Base-by-base conservation (phyloP, 306 rosid species). In the Adenanthera pavonina region DNA sequence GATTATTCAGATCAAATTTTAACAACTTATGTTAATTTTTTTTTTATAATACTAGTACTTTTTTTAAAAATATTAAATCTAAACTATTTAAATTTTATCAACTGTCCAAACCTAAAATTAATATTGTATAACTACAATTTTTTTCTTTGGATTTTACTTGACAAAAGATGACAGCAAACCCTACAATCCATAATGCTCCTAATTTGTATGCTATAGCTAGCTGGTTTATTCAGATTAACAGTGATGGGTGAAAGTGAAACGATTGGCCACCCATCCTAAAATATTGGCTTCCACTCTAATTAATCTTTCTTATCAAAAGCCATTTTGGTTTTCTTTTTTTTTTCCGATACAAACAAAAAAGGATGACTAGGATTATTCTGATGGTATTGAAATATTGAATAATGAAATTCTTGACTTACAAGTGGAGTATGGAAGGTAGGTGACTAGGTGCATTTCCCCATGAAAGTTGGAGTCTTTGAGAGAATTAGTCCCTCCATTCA, bases 191-290 rank as follows among this genome's bases (percentile, higher is more conserved):
- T 2, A 64, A 33, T 20, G 73, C 53, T 19, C 73, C 53, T 43
- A 68, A 8, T n/a, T 25, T 40, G 13, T 68, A 17, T 43, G 34
- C 43, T 43, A 36, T 35, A 10, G 53, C 7, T 30, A 52, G 69
- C 56, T 71, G 40, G 9, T 61, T 62, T 56, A 76, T 54, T 77
- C 77, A 48, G 60, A 59, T 76, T 57, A 14, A 73, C 77, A 59
- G 72, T 64, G 51, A 65, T 8, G 59, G 51, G 75, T 81, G 69
- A 34, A 15, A 60, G 40, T 69, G 56, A 82, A 68, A 68, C 69
- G 79, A 86, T 82, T 69, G 85, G 84, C 69, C 82, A 76, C 68
- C 75, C 69, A 78, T 85, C 86, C 70, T 81, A 15, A 54, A 56
- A 80, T 74, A 47, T 74, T 72, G 80, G 85, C 83, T 74, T 61